phyloP scores from a whole-genome alignment of 202 grass and related monocot species.

The Hordeum pubiflorum region DNA sequence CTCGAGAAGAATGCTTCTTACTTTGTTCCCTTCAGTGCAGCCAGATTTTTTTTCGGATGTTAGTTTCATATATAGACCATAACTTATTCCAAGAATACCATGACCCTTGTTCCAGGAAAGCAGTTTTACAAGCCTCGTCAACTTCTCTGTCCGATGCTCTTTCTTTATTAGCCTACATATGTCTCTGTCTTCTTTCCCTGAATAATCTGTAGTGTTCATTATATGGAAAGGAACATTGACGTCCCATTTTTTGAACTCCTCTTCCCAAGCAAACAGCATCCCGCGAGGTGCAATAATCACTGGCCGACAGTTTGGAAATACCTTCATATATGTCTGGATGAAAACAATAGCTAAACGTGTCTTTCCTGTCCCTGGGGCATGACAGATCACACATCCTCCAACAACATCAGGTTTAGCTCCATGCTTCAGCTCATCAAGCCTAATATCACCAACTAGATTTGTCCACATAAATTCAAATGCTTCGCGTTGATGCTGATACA shows the following conservation, averaged over 20 bases:
- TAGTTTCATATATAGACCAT: constrained; percentile 66
- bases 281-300: constrained; percentile 83
- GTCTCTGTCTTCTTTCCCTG: constrained; percentile 66
- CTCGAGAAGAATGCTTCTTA: constrained; percentile 67
- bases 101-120: constrained; percentile 65
- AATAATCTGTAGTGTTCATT: constrained; percentile 69
- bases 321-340: constrained; percentile 85
- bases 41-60: constrained; percentile 43
- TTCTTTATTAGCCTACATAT: constrained; percentile 57
- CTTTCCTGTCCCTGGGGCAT: constrained; percentile 90
- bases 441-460: constrained; percentile 69
- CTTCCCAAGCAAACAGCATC: constrained; percentile 88
- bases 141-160: constrained; percentile 40
- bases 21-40: constrained; percentile 49
- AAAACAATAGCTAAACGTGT: constrained; percentile 78
- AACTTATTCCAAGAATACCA: constrained; percentile 86
- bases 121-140: constrained; percentile 69
- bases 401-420: constrained; percentile 54
- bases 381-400: constrained; percentile 93
- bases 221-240: constrained; percentile 77
- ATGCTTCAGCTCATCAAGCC: constrained; percentile 53
- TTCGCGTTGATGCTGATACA: constrained; percentile 78
- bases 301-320: constrained; percentile 76
- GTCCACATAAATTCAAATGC: constrained; percentile 98
- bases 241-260: constrained; percentile 89